phyloP scores from a whole-genome alignment of 169 alveolate genomes.

The Perkinsus chesapeaki region DNA sequence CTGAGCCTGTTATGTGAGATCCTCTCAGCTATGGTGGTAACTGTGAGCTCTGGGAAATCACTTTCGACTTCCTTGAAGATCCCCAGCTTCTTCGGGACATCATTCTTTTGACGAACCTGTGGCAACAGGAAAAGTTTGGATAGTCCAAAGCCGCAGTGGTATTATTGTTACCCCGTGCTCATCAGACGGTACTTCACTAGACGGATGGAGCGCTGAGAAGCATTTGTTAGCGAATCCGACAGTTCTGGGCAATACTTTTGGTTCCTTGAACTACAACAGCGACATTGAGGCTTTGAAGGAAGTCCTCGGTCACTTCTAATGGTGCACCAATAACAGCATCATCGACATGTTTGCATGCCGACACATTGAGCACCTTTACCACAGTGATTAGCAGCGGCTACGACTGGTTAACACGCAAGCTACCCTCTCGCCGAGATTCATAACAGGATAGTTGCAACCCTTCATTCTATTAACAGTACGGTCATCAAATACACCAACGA shows the following conservation, averaged over 20 bases:
- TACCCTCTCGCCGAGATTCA: conserved; percentile 56
- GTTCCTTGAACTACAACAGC: conserved; percentile 53
- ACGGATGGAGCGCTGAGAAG: conserved; percentile 12
- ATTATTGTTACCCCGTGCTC: neutral
- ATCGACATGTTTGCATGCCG: conserved; percentile 57
- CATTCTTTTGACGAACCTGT: neutral
- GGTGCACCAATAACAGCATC: conserved; percentile 69
- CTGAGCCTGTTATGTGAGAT: neutral
- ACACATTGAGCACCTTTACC: conserved; percentile 25
- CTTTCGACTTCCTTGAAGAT: neutral
- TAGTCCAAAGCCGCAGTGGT: neutral
- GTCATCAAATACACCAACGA: conserved; percentile 67
- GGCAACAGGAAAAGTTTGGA: neutral
- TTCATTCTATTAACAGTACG: conserved; percentile 37
- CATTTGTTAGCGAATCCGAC: neutral
- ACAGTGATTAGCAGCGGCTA: neutral
- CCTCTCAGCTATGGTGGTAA: neutral
- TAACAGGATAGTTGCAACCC: conserved; percentile 53
- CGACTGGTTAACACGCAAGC: neutral
- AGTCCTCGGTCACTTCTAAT: conserved; percentile 50
- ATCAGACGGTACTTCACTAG: neutral
- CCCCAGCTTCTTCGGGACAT: conserved; percentile 7
- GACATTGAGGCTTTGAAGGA: conserved; percentile 51
- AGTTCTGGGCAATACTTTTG: conserved; percentile 4
- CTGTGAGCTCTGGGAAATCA: neutral